Base-by-base conservation (phyloP, 176 grass and related monocot species). In the Eragrostis curvula region DNA sequence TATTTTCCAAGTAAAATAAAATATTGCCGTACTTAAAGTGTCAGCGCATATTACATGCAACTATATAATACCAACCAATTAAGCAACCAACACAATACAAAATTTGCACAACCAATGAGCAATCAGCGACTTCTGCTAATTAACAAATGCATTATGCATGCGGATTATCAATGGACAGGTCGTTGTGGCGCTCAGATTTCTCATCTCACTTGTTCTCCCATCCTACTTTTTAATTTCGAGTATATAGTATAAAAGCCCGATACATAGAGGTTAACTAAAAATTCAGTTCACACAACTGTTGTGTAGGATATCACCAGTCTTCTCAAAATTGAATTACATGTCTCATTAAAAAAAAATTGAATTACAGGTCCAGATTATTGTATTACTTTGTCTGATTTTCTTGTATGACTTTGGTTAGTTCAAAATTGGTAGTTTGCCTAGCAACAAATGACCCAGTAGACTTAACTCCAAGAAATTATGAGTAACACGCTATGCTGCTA, bases 121-220 rank as follows among this genome's bases (percentile, higher is more conserved):
- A n/a, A n/a, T n/a, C n/a, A n/a, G n/a, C n/a, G n/a, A n/a, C n/a
- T 51, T 51, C 14, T 16, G 49, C 49, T 51, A 51, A n/a, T n/a
- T n/a, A n/a, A n/a, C n/a, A n/a, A n/a, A n/a, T n/a, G n/a, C n/a
- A n/a, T n/a, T 55, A 55, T 20, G 52, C 7, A 2, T 18, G 7
- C 52, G 52, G 21, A 55, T 55, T 55, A 55, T 55, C 52, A 55
- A 53, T 21, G 51, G 17, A 53, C 72, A 24, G 18, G 50, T 25
- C 20, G 45, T 29, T 46, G 21, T 52, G 30, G n/a, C 14, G 62
- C 30, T 21, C 9, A 9, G 24, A 41, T 44, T 63, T 42, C 45
- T 44, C 64, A 16, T 71, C 56, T 79, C 44, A 43, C 29, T 58
- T 46, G 70, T 50, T 66, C 70, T 58, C 39, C 53, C 55, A 62